Percentiles rank a stretch among this genome's conserved stretches.
Conservation (phyloP, 164 flowering plant genomes). For the Malania oleifera region DNA sequence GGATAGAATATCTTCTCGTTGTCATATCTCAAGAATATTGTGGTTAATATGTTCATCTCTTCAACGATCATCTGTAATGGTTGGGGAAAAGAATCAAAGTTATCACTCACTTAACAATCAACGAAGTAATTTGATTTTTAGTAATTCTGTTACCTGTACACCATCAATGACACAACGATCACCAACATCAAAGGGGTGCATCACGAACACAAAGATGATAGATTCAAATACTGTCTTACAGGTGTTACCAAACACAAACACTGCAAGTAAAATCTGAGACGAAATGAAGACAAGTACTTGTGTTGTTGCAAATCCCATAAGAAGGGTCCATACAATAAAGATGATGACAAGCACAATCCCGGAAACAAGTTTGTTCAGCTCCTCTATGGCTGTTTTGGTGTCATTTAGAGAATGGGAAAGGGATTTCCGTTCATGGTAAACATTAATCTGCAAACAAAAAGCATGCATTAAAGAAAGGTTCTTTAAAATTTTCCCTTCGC, state of each 20-base stretch:
- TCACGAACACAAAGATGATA: slow-evolving; percentile 80
- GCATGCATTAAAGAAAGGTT: slow-evolving; percentile 1
- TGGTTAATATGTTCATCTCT: slow-evolving; percentile 84
- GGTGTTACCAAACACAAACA: slow-evolving; percentile 76
- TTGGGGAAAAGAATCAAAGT: no score
- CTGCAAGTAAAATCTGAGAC: slow-evolving; percentile 66
- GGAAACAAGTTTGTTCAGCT: slow-evolving; percentile 60
- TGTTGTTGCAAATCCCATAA: slow-evolving; percentile 70
- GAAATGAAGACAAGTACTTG: slow-evolving; percentile 67
- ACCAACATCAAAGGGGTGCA: slow-evolving; percentile 96
- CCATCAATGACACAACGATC: slow-evolving; percentile 96
- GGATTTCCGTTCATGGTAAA: slow-evolving; percentile 68
- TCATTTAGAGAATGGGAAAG: slow-evolving; percentile 76
- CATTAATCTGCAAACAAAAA: slow-evolving; percentile 54
- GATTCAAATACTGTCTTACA: slow-evolving; percentile 78
- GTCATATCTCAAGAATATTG: slow-evolving; percentile 72
- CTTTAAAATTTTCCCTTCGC: no score
- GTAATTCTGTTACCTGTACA: slow-evolving; percentile 59
- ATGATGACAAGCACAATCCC: slow-evolving; percentile 38
- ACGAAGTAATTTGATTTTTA: not conserved
- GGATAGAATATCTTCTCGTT: slow-evolving; percentile 84
- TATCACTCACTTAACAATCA: no score
- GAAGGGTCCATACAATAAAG: slow-evolving; percentile 53
- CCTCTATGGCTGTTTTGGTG: slow-evolving; percentile 81
- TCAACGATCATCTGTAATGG: slow-evolving; percentile 76